Conservation (phyloP, 2,329 filamentous ascomycete species). For the Neopestalotiopsis sp. region DNA sequence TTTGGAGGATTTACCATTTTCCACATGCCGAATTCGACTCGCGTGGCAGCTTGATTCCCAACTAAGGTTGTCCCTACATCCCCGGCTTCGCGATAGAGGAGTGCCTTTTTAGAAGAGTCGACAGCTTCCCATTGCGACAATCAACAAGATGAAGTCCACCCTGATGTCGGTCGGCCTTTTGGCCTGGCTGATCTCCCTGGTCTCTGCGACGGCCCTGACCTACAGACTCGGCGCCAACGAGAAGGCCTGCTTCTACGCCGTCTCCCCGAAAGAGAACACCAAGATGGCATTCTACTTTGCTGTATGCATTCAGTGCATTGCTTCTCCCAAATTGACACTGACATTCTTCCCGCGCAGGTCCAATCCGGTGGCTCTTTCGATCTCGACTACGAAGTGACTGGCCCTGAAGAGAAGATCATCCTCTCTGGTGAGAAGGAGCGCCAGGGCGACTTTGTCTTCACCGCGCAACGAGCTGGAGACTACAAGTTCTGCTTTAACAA, state of each 20-base stretch:
- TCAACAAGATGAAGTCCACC: conserved; percentile 66
- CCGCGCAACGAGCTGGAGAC: conserved; percentile 83
- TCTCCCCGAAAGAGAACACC: conserved; percentile 75
- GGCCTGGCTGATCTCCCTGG: conserved; percentile 72
- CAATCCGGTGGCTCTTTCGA: conserved; percentile 99
- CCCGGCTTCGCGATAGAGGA: conserved; percentile 24
- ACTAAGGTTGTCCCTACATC: not conserved
- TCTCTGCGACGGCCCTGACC: conserved; percentile 87
- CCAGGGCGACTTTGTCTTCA: conserved; percentile 98
- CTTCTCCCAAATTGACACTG: not conserved
- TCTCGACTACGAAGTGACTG: conserved; percentile 88
- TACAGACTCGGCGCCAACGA: conserved; percentile 91
- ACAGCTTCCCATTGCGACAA: conserved; percentile 27
- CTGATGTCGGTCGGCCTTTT: conserved; percentile 70
- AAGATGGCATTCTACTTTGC: conserved; percentile 99
- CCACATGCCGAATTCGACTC: conserved; percentile 18
- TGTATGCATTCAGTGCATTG: conserved; percentile 55
- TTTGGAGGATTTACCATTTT: conserved; percentile 20
- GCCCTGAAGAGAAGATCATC: conserved; percentile 80
- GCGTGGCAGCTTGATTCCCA: conserved; percentile 18
- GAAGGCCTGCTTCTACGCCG: conserved; percentile 92
- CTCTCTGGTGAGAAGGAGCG: conserved; percentile 88
- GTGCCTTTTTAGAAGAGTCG: conserved; percentile 26
- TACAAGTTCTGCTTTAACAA: conserved; percentile 99
- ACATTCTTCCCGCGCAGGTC: conserved; percentile 60